Evolutionary conservation across 805 yeast genomes (phyloP), one percentile per base, ranked within the genome.

Genomic region (Saccharomycopsis lassenensis): DNA sequence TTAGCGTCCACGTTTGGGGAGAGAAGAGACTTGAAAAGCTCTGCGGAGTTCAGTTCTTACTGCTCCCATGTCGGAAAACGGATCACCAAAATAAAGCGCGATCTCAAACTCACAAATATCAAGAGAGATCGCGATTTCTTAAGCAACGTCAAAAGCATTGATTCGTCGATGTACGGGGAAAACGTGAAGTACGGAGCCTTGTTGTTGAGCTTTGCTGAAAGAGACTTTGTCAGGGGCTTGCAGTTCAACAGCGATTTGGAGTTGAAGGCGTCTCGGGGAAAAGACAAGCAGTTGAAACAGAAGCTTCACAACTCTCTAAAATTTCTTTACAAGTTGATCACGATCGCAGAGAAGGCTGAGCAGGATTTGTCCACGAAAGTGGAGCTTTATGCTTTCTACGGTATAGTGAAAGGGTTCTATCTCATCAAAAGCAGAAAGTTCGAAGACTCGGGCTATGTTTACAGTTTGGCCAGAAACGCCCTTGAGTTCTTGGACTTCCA

Each of bases 221-320:
- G 95, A 51, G 82, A 84, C 47, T 61, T 76, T 51, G 63, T 84
- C 21, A 71, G 67, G 47, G 79, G 87, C 1, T 65, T 74, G 53
- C 86, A 79, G 54, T 63, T 75, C 36, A 70, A 71, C 41, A 57
- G 68, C 7, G 55, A 67, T 32, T 55, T 73, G 42, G 83, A 73
- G 43, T 64, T 73, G 27, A 68, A 69, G 40, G 62, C 67, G 8
- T 64, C 71, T 6, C 59, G 57, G 23, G 60, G 46, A 52, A 52
- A 55, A 44, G 61, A 68, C n/a, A 67, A 67, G 37, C 19, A 81
- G 82, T 54, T 67, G 80, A 43, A 83, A 77, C 51, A 77, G 71
- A 54, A 74, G 89, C 1, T 54, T 67, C 20, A 55, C 61, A 62
- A 21, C 55, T 83, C 22, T 50, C 48, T 7, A 25, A 29, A 7